Evolutionary conservation across 2,329 filamentous ascomycete species (phyloP).

Genomic region (Chrysosporium keratinophilum): DNA sequence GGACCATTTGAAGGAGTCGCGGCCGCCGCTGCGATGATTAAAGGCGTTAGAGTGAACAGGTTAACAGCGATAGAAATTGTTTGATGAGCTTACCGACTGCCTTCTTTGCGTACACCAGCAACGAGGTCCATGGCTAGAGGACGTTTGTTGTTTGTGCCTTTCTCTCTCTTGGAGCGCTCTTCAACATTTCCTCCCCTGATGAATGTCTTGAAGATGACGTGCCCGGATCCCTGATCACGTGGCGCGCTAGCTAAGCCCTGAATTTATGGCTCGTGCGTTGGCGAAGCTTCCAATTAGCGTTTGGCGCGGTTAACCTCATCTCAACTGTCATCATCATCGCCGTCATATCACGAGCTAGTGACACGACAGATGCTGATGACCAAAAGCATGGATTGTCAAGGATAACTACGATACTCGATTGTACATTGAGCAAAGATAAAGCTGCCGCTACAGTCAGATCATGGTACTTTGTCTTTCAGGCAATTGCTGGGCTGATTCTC

Average conservation of each 20-base stretch:
- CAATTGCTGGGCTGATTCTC: not conserved
- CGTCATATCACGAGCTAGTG: not conserved
- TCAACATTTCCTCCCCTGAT: not conserved
- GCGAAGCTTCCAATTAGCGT: not conserved
- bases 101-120: conserved; percentile 83
- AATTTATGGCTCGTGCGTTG: not conserved
- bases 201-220: not conserved
- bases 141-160: not conserved
- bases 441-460: not conserved
- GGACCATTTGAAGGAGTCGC: conserved; percentile 90
- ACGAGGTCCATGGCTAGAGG: conserved; percentile 72
- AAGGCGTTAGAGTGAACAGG: not conserved
- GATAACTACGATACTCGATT: too few relatives aligned
- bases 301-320: not conserved
- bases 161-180: not conserved
- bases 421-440: not conserved
- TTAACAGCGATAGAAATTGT: not conserved
- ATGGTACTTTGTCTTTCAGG: not conserved
- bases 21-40: conserved; percentile 54
- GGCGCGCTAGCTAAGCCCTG: too few relatives aligned
- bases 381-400: not conserved
- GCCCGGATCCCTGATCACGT: not conserved
- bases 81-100: conserved; percentile 47
- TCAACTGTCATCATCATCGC: not conserved
- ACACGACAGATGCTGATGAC: not conserved